Evolutionary conservation across 495 filamentous ascomycete species (phyloP).

Genomic region (Tirmania nivea): DNA sequence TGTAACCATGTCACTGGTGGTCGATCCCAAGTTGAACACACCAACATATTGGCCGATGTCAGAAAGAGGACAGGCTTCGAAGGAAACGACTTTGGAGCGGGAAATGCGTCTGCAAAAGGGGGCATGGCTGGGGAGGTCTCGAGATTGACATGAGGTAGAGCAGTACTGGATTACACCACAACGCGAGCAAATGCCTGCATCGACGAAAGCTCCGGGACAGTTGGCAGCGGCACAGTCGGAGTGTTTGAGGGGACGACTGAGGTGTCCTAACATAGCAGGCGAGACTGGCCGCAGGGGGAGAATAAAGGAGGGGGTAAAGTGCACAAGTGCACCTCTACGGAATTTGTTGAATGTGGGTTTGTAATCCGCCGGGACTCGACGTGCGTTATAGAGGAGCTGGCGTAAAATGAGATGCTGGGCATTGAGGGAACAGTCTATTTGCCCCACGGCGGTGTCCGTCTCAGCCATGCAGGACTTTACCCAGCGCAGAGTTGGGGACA

Average conservation of each 20-base stretch:
- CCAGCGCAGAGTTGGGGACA: background rate
- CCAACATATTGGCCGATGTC: background rate
- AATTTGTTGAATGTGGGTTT: conserved; percentile 1
- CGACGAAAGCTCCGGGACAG: too few relatives aligned
- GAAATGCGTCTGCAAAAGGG: background rate
- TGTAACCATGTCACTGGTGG: too few relatives aligned
- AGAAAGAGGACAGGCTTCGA: background rate
- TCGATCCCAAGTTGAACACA: too few relatives aligned
- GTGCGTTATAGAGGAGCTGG: conserved; percentile 3
- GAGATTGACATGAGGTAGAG: too few relatives aligned
- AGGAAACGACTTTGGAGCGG: conserved; percentile 2
- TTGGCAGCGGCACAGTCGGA: too few relatives aligned
- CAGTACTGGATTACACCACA: too few relatives aligned
- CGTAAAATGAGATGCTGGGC: conserved; percentile 4
- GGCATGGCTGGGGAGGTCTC: background rate
- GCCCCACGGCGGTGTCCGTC: background rate
- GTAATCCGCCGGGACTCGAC: conserved; percentile 3
- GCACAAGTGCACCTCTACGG: background rate
- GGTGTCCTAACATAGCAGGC: too few relatives aligned
- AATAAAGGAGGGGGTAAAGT: too few relatives aligned
- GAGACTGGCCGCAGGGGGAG: too few relatives aligned
- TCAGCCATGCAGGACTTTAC: too few relatives aligned
- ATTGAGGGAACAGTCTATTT: background rate
- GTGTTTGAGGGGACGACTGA: too few relatives aligned
- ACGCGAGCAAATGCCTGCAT: too few relatives aligned